A percentile compares a stretch with the other conserved stretches of the same genome.
Conservation (phyloP, 805 yeast genomes). For the Candida koratica region DNA sequence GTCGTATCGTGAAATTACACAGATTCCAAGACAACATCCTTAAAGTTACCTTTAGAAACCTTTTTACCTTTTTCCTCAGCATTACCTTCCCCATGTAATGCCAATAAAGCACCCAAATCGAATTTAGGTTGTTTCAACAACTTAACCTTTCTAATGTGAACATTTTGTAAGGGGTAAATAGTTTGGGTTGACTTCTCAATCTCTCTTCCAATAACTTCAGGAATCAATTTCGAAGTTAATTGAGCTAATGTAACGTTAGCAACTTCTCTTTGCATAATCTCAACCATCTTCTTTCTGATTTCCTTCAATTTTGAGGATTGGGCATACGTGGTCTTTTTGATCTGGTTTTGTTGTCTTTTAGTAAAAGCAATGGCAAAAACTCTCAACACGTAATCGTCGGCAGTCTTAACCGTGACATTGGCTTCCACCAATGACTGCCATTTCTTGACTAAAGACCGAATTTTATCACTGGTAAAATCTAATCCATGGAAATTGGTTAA, state of each 20-base stretch:
- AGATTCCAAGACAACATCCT: conserved; percentile 96
- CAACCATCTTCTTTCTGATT: conserved; percentile 94
- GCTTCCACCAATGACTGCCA: conserved; percentile 99
- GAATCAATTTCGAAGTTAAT: conserved; percentile 94
- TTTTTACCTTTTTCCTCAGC: conserved; percentile 95
- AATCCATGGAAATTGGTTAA: conserved; percentile 99
- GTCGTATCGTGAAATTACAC: conserved; percentile 58
- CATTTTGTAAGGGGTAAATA: conserved; percentile 97
- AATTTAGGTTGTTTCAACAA: conserved; percentile 98
- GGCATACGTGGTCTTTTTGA: conserved; percentile 97
- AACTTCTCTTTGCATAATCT: conserved; percentile 95
- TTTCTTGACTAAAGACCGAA: conserved; percentile 96
- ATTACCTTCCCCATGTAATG: conserved; percentile 95
- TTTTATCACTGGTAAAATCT: conserved; percentile 96
- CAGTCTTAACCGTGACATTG: conserved; percentile 95
- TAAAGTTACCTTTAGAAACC: conserved; percentile 90
- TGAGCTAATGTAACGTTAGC: conserved; percentile 92
- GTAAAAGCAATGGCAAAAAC: conserved; percentile 98
- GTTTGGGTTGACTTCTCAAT: conserved; percentile 93
- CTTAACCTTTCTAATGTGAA: conserved; percentile 98
- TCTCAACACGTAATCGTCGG: conserved; percentile 96
- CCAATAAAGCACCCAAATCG: conserved; percentile 93
- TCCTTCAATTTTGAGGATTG: conserved; percentile 96
- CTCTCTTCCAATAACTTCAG: conserved; percentile 98
- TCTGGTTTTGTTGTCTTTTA: conserved; percentile 94